Evolutionary conservation across 164 flowering plant genomes (phyloP), one percentile per base, ranked within the genome.

Genomic region (Sedum album): DNA sequence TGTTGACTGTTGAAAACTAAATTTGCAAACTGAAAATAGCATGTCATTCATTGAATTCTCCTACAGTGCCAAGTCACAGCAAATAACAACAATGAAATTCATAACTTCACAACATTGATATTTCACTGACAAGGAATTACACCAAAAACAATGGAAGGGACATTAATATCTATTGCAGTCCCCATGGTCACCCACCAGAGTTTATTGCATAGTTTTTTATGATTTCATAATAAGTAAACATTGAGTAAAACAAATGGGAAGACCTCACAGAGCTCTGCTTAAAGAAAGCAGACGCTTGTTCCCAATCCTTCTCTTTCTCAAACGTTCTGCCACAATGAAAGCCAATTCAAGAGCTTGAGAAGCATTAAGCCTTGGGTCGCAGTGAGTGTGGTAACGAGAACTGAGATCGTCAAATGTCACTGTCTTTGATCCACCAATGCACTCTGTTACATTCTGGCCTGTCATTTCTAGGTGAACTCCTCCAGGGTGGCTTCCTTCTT

Each of bases 401-500:
- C 66, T 36, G 15, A 64, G 66, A 35, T 64, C 66, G 8, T 64
- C 66, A 31, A 64, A 64, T 18, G 66, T 64, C 66, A 64, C 66
- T 1, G 66, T 64, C 46, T 39, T 64, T 5, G 66, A 64, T 28
- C 66, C 66, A 35, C 66, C 66, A n/a, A 64, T 64, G 66, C 66
- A 64, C 66, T 64, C 66, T 4, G 66, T 64, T 14, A 64, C 66
- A 64, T 64, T 64, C 46, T 64, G 66, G 5, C 66, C 66, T 17
- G 66, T 64, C 66, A 64, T 64, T 41, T 64, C 66, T 18, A 64
- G 46, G 17, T 64, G 66, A 17, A 64, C 44, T 64, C 66, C 66
- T 36, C 66, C 66, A 18, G 66, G 66, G 25, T 64, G 66, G 66
- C 66, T 64, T 35, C 66, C 66, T 64, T 64, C 66, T 35, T 64